phyloP scores from a whole-genome alignment of 192 early-diverging fungal species.

The Jimgerdemannia lactiflua region DNA sequence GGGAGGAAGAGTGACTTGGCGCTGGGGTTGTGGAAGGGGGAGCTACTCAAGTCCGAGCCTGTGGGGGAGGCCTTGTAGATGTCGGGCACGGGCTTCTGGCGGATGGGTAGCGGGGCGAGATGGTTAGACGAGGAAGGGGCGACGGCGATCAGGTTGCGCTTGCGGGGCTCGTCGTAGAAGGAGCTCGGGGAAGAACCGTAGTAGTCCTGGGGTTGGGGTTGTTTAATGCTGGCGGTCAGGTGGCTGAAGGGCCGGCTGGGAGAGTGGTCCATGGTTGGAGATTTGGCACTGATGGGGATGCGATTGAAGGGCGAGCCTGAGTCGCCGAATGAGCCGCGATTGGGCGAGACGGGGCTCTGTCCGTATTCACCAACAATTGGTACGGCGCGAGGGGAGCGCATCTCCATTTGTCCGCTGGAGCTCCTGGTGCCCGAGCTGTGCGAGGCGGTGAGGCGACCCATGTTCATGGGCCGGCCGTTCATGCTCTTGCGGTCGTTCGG shows the following conservation, averaged over 20 bases:
- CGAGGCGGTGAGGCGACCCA: constrained; percentile 24
- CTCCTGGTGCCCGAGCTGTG: constrained; percentile 11
- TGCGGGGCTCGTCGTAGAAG: constrained; percentile 1
- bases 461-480: constrained; percentile 3
- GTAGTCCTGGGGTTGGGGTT: constrained; percentile 9
- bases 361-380: neutral
- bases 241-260: constrained; percentile 6
- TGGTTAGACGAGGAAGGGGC: neutral
- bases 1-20: neutral
- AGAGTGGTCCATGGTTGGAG: constrained; percentile 2
- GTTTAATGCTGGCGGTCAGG: constrained; percentile 9
- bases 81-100: neutral
- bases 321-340: neutral
- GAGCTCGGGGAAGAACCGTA: constrained; percentile 9
- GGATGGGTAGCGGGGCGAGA: neutral
- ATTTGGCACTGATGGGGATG: constrained; percentile 15
- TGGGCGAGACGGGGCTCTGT: neutral
- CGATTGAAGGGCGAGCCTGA: constrained; percentile 13
- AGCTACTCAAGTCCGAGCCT: neutral
- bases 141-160: neutral
- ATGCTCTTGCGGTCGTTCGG: constrained; percentile 26
- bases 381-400: constrained; percentile 2
- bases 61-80: neutral
- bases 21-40: constrained; percentile 2
- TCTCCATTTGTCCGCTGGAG: constrained; percentile 1